These are phyloP conservation scores for Furculomyces boomerangus DNA, from an alignment of 371 early-diverging fungal genomes.

Conservation along the genomic window DNA sequence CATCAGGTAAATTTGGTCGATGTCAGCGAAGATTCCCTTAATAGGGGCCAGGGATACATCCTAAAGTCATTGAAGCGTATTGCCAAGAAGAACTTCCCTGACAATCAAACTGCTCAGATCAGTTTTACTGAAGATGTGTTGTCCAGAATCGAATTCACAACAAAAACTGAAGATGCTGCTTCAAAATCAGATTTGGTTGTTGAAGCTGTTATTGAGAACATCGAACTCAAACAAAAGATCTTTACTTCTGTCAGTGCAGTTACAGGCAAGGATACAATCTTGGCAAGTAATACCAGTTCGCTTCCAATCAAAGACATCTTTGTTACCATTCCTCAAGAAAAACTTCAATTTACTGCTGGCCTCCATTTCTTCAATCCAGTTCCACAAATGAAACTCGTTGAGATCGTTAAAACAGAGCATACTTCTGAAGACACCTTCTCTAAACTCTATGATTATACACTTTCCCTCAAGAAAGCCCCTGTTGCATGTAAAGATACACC, in stretches of 20 bases:
- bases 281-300: constrained; percentile 84
- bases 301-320: constrained; percentile 72
- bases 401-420: constrained; percentile 62
- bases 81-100: constrained; percentile 74
- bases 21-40: constrained; percentile 43
- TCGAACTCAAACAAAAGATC: constrained; percentile 62
- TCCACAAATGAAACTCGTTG: constrained; percentile 94
- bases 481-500: constrained; percentile 94
- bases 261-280: constrained; percentile 55
- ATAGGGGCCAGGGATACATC: constrained; percentile 67
- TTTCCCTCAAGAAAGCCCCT: constrained; percentile 63
- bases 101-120: constrained; percentile 36
- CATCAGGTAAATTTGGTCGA: constrained; percentile 81
- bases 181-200: constrained; percentile 42
- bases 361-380: constrained; percentile 95
- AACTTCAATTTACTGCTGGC: constrained; percentile 55
- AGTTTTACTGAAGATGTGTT: constrained; percentile 44
- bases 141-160: constrained; percentile 39
- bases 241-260: constrained; percentile 49
- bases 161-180: constrained; percentile 36
- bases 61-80: constrained; percentile 56
- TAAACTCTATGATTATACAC: constrained; percentile 40
- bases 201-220: constrained; percentile 91
- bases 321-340: constrained; percentile 29
- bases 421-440: constrained; percentile 39